These are phyloP conservation scores for Blastosporella zonata DNA, from an alignment of 1,284 basidiomycete genomes.

Conservation along the genomic window DNA sequence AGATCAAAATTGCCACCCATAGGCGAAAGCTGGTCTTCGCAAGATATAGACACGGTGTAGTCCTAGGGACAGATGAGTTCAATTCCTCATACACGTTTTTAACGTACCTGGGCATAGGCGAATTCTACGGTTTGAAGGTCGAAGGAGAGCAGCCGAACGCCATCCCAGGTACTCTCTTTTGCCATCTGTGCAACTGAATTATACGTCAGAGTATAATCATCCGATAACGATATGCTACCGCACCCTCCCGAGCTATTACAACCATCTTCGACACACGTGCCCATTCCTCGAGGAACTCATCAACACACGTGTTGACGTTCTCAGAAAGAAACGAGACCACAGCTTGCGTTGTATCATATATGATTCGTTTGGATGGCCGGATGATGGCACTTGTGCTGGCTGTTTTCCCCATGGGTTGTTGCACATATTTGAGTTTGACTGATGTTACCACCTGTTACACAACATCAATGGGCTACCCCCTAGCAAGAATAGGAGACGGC, in stretches of 20 bases:
- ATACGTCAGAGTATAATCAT: slow-evolving; percentile 6
- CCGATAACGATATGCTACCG: slow-evolving; percentile 5
- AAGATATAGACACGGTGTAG: slow-evolving; percentile 72
- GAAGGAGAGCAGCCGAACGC: slow-evolving; percentile 79
- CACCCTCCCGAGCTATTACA: slow-evolving; percentile 85
- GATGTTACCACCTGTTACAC: slow-evolving; percentile 68
- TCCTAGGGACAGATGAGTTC: slow-evolving; percentile 38
- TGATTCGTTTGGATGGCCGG: slow-evolving; percentile 76
- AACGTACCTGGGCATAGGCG: slow-evolving; percentile 52
- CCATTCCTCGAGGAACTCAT: slow-evolving; percentile 89
- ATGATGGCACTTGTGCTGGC: slow-evolving; percentile 63
- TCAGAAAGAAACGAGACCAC: slow-evolving; percentile 85
- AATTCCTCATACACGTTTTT: neutral
- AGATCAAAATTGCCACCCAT: slow-evolving; percentile 67
- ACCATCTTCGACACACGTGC: slow-evolving; percentile 89
- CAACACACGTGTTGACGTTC: slow-evolving; percentile 83
- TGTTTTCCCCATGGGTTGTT: slow-evolving; percentile 74
- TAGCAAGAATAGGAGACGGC: slow-evolving; percentile 11
- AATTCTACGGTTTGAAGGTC: slow-evolving; percentile 89
- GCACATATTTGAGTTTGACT: slow-evolving; percentile 84
- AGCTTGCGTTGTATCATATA: slow-evolving; percentile 82
- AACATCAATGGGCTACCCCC: slow-evolving; percentile 7
- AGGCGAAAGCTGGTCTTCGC: slow-evolving; percentile 65
- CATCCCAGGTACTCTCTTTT: slow-evolving; percentile 64
- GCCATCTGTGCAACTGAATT: slow-evolving; percentile 76